Conservation (phyloP, 805 yeast genomes). For the Yamadazyma akitaensis region DNA sequence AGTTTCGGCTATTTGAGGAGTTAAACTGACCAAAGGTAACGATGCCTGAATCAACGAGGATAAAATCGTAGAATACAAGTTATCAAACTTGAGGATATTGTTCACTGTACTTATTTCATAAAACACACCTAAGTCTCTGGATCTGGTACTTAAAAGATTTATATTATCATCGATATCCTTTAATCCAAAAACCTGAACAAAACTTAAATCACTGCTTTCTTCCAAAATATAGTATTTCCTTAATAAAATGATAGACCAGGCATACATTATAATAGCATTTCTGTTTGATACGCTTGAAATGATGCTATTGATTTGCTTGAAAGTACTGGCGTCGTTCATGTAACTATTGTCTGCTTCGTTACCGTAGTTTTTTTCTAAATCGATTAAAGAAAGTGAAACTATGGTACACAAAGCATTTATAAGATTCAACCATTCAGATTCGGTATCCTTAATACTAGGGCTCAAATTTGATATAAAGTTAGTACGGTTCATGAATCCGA, state of each 20-base stretch:
- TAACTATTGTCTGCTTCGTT: constrained; percentile 20
- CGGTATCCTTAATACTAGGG: constrained; percentile 19
- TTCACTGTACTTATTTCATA: constrained; percentile 40
- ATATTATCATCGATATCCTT: constrained; percentile 20
- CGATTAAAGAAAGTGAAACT: constrained; percentile 51
- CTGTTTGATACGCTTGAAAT: constrained; percentile 32
- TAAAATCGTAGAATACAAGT: constrained; percentile 48
- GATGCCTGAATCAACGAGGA: constrained; percentile 43
- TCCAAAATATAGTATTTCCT: constrained; percentile 47
- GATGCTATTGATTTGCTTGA: constrained; percentile 39
- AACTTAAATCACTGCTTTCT: constrained; percentile 25
- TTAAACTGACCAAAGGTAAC: constrained; percentile 48
- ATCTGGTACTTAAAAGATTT: constrained; percentile 35
- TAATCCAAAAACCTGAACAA: constrained; percentile 18
- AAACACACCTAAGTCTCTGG: constrained; percentile 44
- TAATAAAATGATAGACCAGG: constrained; percentile 64
- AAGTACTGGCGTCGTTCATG: constrained; percentile 29
- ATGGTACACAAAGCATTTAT: constrained; percentile 49
- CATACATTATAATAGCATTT: constrained; percentile 53
- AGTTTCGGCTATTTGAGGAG: constrained; percentile 42
- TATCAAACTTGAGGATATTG: constrained; percentile 45
- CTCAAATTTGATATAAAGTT: constrained; percentile 25
- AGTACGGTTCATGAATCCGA: constrained; percentile 42
- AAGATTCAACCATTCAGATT: constrained; percentile 25
- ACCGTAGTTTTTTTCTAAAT: constrained; percentile 45